These are phyloP conservation scores for Fagus sylvatica DNA, from an alignment of 306 rosid species.

Conservation along the genomic window DNA sequence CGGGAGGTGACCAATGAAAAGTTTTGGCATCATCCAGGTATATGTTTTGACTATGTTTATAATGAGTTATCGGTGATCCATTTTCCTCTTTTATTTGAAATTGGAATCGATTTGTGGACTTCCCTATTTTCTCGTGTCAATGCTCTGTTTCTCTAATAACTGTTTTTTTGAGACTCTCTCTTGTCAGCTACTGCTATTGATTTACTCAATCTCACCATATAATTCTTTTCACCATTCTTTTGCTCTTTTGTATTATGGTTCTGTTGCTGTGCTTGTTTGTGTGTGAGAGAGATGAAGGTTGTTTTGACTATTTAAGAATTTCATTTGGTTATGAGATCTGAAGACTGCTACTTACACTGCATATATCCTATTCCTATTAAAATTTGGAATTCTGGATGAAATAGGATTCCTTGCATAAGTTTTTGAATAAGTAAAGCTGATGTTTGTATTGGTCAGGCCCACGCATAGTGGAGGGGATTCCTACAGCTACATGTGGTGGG, in stretches of 20 bases:
- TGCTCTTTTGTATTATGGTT: conserved; percentile 59
- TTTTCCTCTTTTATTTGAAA: conserved; percentile 16
- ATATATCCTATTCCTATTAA: conserved; percentile 14
- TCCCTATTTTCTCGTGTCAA: conserved; percentile 50
- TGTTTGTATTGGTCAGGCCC: conserved; percentile 39
- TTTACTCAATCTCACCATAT: conserved; percentile 57
- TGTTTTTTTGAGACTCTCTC: conserved; percentile 49
- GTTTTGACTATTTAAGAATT: not conserved
- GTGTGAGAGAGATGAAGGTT: conserved; percentile 28
- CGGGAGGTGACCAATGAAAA: conserved; percentile 96
- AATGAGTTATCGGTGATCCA: conserved; percentile 12
- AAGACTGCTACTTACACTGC: conserved; percentile 13
- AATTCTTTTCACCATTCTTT: conserved; percentile 52
- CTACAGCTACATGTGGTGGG: conserved; percentile 31
- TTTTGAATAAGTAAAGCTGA: conserved; percentile 23
- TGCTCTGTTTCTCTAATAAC: conserved; percentile 70
- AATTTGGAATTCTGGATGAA: conserved; percentile 21
- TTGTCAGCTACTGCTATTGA: conserved; percentile 40
- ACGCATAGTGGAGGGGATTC: conserved; percentile 27
- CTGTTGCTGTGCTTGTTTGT: conserved; percentile 51
- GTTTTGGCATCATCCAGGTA: conserved; percentile 99
- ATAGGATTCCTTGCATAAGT: conserved; percentile 17
- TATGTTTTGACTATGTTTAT: conserved; percentile 2
- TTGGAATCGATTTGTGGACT: conserved; percentile 29
- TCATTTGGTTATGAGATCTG: conserved; percentile 16